phyloP scores from a whole-genome alignment of 1,284 basidiomycete genomes.

The Fomitopsis palustris region DNA sequence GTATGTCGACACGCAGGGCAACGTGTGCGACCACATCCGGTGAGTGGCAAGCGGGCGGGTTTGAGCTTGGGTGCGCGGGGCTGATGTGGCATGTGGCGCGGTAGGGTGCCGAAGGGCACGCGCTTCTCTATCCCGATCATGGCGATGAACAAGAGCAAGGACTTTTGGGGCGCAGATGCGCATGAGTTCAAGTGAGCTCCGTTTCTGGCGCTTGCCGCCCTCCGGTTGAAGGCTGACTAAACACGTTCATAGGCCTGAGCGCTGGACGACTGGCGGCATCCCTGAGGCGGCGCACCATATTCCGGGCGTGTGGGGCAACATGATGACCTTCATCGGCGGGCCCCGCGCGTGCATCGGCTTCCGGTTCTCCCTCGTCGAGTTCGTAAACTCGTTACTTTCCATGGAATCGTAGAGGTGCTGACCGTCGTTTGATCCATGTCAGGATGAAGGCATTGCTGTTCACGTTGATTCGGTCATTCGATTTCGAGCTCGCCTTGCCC shows the following conservation, averaged over 20 bases:
- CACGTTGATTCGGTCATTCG: conserved; percentile 51
- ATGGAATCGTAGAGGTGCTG: background rate
- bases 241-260: conserved; percentile 43
- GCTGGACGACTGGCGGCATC: conserved; percentile 42
- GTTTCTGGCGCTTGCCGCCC: background rate
- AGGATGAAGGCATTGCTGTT: conserved; percentile 54
- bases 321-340: conserved; percentile 59
- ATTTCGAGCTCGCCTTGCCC: conserved; percentile 49
- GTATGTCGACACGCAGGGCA: conserved; percentile 25
- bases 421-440: too few species aligned
- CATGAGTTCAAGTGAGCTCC: conserved; percentile 43
- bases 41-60: background rate
- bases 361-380: conserved; percentile 5
- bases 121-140: conserved; percentile 46
- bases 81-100: background rate
- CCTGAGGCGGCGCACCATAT: conserved; percentile 43
- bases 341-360: conserved; percentile 45
- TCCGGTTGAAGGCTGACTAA: background rate
- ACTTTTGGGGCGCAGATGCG: conserved; percentile 56
- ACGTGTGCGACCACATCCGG: conserved; percentile 23
- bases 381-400: background rate
- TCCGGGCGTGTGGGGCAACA: conserved; percentile 50
- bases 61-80: background rate
- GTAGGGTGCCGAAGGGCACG: conserved; percentile 43
- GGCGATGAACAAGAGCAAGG: conserved; percentile 40